Conservation (phyloP, 2,329 filamentous ascomycete genomes). For the Verticillium longisporum region DNA sequence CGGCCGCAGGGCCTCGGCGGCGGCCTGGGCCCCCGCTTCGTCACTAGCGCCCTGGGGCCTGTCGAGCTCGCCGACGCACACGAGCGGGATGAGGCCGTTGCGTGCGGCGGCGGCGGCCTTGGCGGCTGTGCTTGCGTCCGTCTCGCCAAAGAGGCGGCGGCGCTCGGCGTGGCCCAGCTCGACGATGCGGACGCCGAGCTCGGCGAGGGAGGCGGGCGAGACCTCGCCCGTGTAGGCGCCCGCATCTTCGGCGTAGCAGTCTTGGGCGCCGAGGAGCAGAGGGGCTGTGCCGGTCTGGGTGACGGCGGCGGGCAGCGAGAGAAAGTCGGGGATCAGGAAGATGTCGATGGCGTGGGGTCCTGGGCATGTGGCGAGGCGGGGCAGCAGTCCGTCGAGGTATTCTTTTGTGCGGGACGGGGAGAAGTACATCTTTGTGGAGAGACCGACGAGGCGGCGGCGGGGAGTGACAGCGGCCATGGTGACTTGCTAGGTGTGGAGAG, state of each 20-base stretch:
- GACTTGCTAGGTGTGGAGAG: background rate
- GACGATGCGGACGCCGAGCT: conserved; percentile 64
- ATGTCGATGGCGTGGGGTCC: conserved; percentile 45
- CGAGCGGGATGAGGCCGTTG: conserved; percentile 67
- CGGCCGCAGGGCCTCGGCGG: conserved; percentile 57
- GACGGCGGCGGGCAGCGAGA: conserved; percentile 53
- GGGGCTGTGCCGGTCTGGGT: conserved; percentile 35
- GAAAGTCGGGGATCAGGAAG: conserved; percentile 73
- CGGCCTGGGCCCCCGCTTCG: conserved; percentile 41
- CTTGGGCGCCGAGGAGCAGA: conserved; percentile 67
- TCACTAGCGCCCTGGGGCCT: background rate
- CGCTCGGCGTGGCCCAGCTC: conserved; percentile 80
- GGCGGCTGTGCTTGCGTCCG: conserved; percentile 57
- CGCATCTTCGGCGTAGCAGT: conserved; percentile 61
- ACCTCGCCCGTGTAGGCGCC: conserved; percentile 77
- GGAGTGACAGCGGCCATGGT: conserved; percentile 2
- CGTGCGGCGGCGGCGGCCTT: conserved; percentile 64
- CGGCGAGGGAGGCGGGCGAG: conserved; percentile 58
- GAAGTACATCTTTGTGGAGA: conserved; percentile 79
- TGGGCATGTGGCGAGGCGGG: conserved; percentile 32
- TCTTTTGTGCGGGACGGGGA: conserved; percentile 53
- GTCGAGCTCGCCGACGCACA: conserved; percentile 72
- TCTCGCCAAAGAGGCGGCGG: conserved; percentile 65
- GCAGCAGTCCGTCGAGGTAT: conserved; percentile 45
- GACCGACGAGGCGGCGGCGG: conserved; percentile 54